Percentiles rank a stretch among this genome's conserved stretches.
Conservation (phyloP, 768 basidiomycete genomes). For the Amanita fuliginea region DNA sequence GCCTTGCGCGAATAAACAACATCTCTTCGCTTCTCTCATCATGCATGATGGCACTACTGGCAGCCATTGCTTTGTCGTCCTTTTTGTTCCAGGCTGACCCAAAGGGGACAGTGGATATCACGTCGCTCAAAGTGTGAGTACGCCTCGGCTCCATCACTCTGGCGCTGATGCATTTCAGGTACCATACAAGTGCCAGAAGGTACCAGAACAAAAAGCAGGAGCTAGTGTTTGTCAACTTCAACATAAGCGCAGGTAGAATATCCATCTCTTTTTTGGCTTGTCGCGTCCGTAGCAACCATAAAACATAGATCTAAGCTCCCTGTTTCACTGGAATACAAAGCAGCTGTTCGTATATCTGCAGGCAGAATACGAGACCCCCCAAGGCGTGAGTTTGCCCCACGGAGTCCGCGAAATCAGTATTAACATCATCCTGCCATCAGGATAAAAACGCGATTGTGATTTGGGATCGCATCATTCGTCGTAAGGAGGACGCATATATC, state of each 20-base stretch:
- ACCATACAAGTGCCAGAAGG: constrained; percentile 36
- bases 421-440: constrained; percentile 19
- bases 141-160: neutral
- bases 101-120: constrained; percentile 44
- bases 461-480: constrained; percentile 87
- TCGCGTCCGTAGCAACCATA: neutral
- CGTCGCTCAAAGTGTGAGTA: constrained; percentile 69
- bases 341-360: constrained; percentile 82
- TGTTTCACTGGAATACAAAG: constrained; percentile 97
- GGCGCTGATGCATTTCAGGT: constrained; percentile 19
- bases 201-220: constrained; percentile 59
- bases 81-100: constrained; percentile 51
- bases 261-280: neutral
- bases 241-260: constrained; percentile 59
- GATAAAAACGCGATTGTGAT: constrained; percentile 71
- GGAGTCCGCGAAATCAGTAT: too few species aligned
- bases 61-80: constrained; percentile 63
- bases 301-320: constrained; percentile 57
- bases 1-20: constrained; percentile 64
- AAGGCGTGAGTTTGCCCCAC: constrained; percentile 45
- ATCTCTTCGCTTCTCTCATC: constrained; percentile 63
- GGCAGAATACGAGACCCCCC: constrained; percentile 67
- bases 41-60: constrained; percentile 63
- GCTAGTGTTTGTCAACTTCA: constrained; percentile 71
- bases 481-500: constrained; percentile 63